phyloP scores from a whole-genome alignment of 1,284 basidiomycete species.

The Cryptococcus sp. region DNA sequence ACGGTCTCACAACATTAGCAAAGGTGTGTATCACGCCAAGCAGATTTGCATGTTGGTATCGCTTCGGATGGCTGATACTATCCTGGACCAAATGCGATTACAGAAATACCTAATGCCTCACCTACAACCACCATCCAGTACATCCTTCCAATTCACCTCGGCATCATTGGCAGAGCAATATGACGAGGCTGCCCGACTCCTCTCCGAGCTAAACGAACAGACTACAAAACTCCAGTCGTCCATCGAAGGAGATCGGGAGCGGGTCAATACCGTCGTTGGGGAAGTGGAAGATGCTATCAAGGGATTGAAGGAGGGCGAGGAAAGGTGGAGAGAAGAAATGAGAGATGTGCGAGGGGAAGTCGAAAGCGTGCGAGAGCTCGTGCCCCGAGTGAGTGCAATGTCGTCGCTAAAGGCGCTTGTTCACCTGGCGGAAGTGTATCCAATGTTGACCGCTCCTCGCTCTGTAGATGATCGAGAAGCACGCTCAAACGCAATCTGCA shows the following conservation, averaged over 20 bases:
- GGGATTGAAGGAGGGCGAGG: constrained; percentile 75
- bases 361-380: constrained; percentile 82
- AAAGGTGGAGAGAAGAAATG: constrained; percentile 82
- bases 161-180: constrained; percentile 86
- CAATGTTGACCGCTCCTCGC: too few species aligned
- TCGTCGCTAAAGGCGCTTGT: neutral
- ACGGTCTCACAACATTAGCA: constrained; percentile 82
- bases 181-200: constrained; percentile 80
- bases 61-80: neutral
- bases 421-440: too few species aligned
- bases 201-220: constrained; percentile 58
- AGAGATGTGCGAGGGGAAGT: constrained; percentile 89
- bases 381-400: constrained; percentile 70
- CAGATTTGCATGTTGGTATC: neutral
- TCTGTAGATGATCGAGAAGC: constrained; percentile 86
- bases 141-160: constrained; percentile 86
- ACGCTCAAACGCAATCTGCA: constrained; percentile 76
- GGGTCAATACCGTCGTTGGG: constrained; percentile 73
- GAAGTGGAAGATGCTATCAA: constrained; percentile 78
- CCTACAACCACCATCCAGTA: constrained; percentile 81
- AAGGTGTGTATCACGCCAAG: constrained; percentile 60
- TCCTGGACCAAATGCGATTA: neutral
- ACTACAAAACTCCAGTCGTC: constrained; percentile 75
- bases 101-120: constrained; percentile 93
- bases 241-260: constrained; percentile 79